Evolutionary conservation across 805 yeast species (phyloP).

Genomic region (Phaffomyces opuntiae): DNA sequence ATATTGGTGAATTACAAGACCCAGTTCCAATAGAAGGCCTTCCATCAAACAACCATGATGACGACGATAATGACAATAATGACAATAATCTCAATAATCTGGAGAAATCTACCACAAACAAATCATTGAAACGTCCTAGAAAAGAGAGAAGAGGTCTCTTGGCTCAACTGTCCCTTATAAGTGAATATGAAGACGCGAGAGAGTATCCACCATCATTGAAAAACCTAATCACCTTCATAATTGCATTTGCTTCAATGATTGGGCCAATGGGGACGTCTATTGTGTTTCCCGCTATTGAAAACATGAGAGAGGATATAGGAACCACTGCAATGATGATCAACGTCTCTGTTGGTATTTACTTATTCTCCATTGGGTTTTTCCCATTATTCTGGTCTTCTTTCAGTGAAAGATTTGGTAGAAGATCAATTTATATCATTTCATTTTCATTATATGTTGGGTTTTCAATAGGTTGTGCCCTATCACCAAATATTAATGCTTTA

Average conservation of each 20-base stretch:
- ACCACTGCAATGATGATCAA: conserved; percentile 60
- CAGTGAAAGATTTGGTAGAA: conserved; percentile 68
- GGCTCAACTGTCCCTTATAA: conserved; percentile 40
- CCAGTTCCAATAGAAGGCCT: no score
- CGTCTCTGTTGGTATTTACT: conserved; percentile 73
- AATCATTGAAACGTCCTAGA: conserved; percentile 11
- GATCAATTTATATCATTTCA: conserved; percentile 65
- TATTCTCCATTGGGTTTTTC: conserved; percentile 66
- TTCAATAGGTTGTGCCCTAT: conserved; percentile 63
- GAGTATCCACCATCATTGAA: conserved; percentile 48
- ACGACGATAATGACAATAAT: no score
- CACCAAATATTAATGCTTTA: conserved; percentile 53
- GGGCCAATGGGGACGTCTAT: conserved; percentile 92
- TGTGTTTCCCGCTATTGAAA: conserved; percentile 68
- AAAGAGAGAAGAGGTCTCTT: conserved; percentile 47
- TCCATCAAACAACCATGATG: no score
- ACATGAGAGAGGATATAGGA: conserved; percentile 45
- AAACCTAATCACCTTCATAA: conserved; percentile 47
- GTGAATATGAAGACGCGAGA: conserved; percentile 71
- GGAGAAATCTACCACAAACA: neutral
- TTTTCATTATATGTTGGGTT: conserved; percentile 58
- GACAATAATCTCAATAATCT: no score
- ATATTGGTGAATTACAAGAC: no score
- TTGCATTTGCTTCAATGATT: conserved; percentile 67
- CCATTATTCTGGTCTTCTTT: conserved; percentile 89